Percentiles rank a stretch among this genome's conserved stretches.
Conservation (phyloP, 2,329 filamentous ascomycete species). For the Neofusicoccum kwambonambiense region DNA sequence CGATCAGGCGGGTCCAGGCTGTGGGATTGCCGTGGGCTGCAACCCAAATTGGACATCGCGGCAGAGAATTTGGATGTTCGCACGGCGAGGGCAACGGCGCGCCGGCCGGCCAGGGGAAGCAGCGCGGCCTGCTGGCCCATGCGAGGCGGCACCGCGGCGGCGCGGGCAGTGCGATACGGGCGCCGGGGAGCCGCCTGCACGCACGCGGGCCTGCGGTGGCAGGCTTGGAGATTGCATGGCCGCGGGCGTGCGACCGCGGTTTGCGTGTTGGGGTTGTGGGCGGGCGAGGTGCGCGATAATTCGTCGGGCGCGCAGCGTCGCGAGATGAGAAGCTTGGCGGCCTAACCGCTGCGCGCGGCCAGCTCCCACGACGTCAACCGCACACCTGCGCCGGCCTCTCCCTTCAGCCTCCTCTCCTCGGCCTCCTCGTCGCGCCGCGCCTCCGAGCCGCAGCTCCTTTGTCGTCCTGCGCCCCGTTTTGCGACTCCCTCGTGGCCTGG, state of each 20-base stretch:
- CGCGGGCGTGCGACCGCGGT: too few species aligned
- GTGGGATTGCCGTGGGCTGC: neutral
- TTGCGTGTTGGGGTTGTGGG: neutral
- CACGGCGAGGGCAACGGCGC: neutral
- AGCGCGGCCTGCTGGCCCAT: neutral
- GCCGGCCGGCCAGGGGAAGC: neutral
- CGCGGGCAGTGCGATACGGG: too few species aligned
- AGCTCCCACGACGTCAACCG: neutral
- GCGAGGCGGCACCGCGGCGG: too few species aligned
- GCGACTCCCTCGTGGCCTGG: constrained; percentile 6
- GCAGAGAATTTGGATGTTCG: neutral
- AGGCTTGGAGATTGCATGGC: neutral
- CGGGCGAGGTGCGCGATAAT: neutral
- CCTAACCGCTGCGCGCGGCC: neutral
- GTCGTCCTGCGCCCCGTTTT: neutral
- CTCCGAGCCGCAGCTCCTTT: neutral
- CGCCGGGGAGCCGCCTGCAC: too few species aligned
- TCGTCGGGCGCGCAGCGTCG: neutral
- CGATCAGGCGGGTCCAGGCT: neutral
- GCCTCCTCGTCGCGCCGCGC: neutral
- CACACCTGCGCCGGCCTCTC: neutral
- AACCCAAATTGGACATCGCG: neutral
- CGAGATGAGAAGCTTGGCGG: constrained; percentile 10
- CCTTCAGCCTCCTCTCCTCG: neutral
- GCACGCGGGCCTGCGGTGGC: neutral